Percentiles rank a stretch among this genome's conserved stretches.
Evolutionary conservation across 225 moss, liverwort and hornwort genomes (phyloP).

Genomic region (Bryoerythrophyllum caledonicum): DNA sequence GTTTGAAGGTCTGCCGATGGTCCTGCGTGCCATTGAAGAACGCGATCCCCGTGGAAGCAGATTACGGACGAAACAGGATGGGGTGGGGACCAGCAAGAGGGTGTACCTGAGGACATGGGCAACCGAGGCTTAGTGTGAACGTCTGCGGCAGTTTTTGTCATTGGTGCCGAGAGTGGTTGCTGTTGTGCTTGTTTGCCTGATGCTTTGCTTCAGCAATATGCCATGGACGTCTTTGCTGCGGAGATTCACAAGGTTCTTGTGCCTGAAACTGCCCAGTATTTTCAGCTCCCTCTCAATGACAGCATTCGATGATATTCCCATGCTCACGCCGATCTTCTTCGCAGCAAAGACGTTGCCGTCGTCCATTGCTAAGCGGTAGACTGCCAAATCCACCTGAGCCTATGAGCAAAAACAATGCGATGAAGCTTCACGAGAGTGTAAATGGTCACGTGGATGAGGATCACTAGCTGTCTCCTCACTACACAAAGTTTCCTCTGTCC

Average conservation of each 20-base stretch:
- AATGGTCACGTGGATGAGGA: no score
- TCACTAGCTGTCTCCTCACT: no score
- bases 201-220: constrained; percentile 1
- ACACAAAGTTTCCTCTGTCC: no score
- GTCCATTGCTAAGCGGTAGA: constrained; percentile 69
- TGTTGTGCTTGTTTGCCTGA: not conserved
- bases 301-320: constrained; percentile 47
- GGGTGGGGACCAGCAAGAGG: constrained; percentile 11
- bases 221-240: constrained; percentile 20
- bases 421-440: no score
- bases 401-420: not conserved
- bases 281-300: constrained; percentile 64
- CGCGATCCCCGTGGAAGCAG: constrained; percentile 5
- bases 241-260: constrained; percentile 67
- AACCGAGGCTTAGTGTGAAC: not conserved
- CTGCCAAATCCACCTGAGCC: constrained; percentile 76
- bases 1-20: not conserved
- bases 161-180: constrained; percentile 5
- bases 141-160: not conserved
- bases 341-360: constrained; percentile 70
- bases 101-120: constrained; percentile 15
- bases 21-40: not conserved
- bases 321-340: constrained; percentile 50
- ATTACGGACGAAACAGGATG: constrained; percentile 12
- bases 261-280: constrained; percentile 69